Percentiles rank a stretch among this genome's conserved stretches.
Evolutionary conservation across 2,329 filamentous ascomycete species (phyloP).

Genomic region (Uncinocarpus reesii): DNA sequence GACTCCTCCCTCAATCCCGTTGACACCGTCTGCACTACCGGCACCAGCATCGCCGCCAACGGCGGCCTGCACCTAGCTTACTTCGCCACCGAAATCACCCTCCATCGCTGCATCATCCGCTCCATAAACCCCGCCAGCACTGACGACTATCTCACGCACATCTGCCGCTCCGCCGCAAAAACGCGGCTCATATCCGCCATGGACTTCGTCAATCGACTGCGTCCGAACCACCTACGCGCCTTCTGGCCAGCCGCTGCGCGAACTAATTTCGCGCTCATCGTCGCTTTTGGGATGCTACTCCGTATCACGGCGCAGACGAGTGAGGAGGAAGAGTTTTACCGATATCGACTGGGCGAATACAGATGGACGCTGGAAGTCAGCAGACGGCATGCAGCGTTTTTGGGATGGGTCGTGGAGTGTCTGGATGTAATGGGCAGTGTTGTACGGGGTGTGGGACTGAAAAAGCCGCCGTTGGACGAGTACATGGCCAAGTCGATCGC

Average conservation of each 20-base stretch:
- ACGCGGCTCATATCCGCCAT: slow-evolving; percentile 89
- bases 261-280: slow-evolving; percentile 82
- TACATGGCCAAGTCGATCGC: slow-evolving; percentile 24
- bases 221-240: slow-evolving; percentile 70
- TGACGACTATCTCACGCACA: slow-evolving; percentile 77
- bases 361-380: slow-evolving; percentile 87
- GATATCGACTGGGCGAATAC: slow-evolving; percentile 74
- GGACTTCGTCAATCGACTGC: slow-evolving; percentile 92
- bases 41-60: slow-evolving; percentile 29
- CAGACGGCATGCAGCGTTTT: slow-evolving; percentile 53
- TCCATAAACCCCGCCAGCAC: slow-evolving; percentile 52
- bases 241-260: slow-evolving; percentile 59
- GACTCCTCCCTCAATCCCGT: slow-evolving; percentile 29
- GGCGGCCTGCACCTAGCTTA: slow-evolving; percentile 84
- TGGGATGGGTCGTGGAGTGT: slow-evolving; percentile 62
- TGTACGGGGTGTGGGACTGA: slow-evolving; percentile 39
- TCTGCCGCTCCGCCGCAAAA: slow-evolving; percentile 87
- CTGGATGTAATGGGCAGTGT: slow-evolving; percentile 61
- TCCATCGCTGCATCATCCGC: slow-evolving; percentile 82
- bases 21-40: slow-evolving; percentile 29
- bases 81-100: slow-evolving; percentile 86
- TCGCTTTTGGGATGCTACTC: slow-evolving; percentile 80
- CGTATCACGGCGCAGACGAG: slow-evolving; percentile 79
- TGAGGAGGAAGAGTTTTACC: slow-evolving; percentile 90
- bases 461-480: slow-evolving; percentile 51